Evolutionary conservation across 441 rosid genomes (phyloP).

Genomic region (Bocquillonia castaneifolia): DNA sequence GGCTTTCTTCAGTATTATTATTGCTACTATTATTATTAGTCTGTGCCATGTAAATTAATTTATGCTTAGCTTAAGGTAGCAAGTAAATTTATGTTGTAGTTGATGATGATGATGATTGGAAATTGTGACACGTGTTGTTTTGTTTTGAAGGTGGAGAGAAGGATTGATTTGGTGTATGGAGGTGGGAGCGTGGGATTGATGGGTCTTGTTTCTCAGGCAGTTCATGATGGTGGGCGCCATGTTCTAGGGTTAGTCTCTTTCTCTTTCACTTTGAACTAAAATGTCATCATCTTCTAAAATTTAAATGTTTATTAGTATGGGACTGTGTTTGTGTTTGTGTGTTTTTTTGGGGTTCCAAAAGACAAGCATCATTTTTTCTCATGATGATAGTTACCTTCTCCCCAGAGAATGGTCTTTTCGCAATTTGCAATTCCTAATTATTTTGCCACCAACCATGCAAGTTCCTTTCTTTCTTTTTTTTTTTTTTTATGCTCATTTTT

Average conservation of each 20-base stretch:
- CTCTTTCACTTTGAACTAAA: not conserved
- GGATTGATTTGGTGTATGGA: constrained; percentile 94
- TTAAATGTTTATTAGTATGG: too few species aligned
- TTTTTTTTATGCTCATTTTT: constrained; percentile 8
- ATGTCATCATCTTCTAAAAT: constrained; percentile 1
- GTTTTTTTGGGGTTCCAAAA: constrained; percentile 10
- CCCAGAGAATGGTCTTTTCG: not conserved
- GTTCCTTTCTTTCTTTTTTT: not conserved
- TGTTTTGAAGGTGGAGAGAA: constrained; percentile 77
- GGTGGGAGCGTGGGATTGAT: constrained; percentile 98
- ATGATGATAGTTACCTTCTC: constrained; percentile 1
- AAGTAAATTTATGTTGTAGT: not conserved
- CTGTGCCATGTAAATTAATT: not conserved
- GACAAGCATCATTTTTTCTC: constrained; percentile 29
- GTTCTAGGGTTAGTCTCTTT: constrained; percentile 78
- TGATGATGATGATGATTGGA: constrained; percentile 19
- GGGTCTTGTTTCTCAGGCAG: constrained; percentile 98
- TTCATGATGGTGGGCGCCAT: constrained; percentile 98
- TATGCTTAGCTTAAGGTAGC: not conserved
- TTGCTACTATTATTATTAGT: constrained; percentile 14
- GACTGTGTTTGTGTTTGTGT: too few species aligned
- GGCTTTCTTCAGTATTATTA: constrained; percentile 19
- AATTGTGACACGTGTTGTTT: constrained; percentile 39
- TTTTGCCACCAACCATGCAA: constrained; percentile 28
- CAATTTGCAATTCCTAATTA: constrained; percentile 3